Conservation (phyloP, 768 basidiomycete genomes). For the Pulveroboletus sp. region DNA sequence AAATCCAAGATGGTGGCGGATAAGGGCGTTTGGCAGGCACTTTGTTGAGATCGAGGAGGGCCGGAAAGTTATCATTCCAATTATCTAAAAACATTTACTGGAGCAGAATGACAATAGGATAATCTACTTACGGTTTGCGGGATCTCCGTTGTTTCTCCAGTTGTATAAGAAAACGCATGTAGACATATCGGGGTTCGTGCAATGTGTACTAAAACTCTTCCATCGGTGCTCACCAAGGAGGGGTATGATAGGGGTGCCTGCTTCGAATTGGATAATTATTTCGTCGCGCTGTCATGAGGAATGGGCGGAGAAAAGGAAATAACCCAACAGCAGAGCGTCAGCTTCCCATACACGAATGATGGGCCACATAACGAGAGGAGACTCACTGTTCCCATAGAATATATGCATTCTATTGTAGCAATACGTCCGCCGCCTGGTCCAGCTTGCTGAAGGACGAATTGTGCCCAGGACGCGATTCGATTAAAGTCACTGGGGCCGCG, state of each 20-base stretch:
- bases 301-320: background rate
- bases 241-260: slow-evolving; percentile 23
- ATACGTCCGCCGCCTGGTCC: slow-evolving; percentile 10
- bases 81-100: slow-evolving; percentile 16
- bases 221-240: slow-evolving; percentile 28
- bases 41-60: background rate
- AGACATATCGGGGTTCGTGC: slow-evolving; percentile 1
- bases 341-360: background rate
- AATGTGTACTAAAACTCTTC: slow-evolving; percentile 8
- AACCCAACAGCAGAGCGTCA: background rate
- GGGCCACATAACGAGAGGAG: background rate
- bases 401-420: slow-evolving; percentile 23
- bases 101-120: background rate
- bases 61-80: slow-evolving; percentile 26
- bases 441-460: slow-evolving; percentile 19
- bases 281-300: slow-evolving; percentile 23
- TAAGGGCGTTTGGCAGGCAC: slow-evolving; percentile 27
- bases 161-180: slow-evolving; percentile 29
- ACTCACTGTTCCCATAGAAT: slow-evolving; percentile 31
- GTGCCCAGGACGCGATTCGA: slow-evolving; percentile 24
- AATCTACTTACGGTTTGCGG: slow-evolving; percentile 25
- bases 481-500: slow-evolving; percentile 19
- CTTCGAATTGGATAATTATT: slow-evolving; percentile 26
- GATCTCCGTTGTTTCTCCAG: slow-evolving; percentile 30
- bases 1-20: slow-evolving; percentile 23